Conservation (phyloP, 2,329 filamentous ascomycete genomes). For the Microcyclosporella mali region DNA sequence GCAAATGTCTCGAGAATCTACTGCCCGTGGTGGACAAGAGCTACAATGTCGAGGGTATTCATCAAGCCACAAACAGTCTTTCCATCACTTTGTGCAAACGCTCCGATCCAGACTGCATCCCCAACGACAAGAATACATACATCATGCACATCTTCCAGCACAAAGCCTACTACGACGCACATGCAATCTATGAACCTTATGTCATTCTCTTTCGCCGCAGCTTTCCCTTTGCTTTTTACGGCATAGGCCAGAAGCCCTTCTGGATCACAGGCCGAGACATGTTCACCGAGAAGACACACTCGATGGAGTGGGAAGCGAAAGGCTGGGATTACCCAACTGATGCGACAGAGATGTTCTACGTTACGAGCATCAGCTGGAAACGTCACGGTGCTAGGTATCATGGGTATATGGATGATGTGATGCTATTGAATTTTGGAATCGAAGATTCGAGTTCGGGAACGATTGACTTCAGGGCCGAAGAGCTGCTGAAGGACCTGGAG, state of each 20-base stretch:
- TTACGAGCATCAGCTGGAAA: conserved; percentile 55
- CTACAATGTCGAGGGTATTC: conserved; percentile 37
- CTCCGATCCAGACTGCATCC: conserved; percentile 40
- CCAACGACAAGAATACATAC: conserved; percentile 47
- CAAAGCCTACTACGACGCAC: conserved; percentile 46
- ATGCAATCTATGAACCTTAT: conserved; percentile 52
- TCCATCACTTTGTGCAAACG: conserved; percentile 50
- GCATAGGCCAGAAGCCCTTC: conserved; percentile 45
- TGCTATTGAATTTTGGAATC: conserved; percentile 52
- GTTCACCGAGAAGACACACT: conserved; percentile 23
- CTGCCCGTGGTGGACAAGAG: conserved; percentile 19
- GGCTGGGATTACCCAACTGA: conserved; percentile 19
- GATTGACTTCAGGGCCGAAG: conserved; percentile 48
- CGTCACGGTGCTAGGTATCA: conserved; percentile 44
- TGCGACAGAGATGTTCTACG: conserved; percentile 52
- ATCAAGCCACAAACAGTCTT: conserved; percentile 56
- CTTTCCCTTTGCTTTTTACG: conserved; percentile 47
- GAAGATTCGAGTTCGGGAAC: conserved; percentile 47
- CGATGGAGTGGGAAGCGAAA: conserved; percentile 8
- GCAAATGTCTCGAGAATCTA: conserved; percentile 43
- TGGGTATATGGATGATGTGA: conserved; percentile 51
- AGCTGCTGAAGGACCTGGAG: conserved; percentile 42
- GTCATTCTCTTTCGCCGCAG: conserved; percentile 46
- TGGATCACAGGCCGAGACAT: conserved; percentile 50
- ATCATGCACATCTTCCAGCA: conserved; percentile 52